phyloP scores from a whole-genome alignment of 2,329 filamentous ascomycete genomes.

The Diaporthe citrichinensis region DNA sequence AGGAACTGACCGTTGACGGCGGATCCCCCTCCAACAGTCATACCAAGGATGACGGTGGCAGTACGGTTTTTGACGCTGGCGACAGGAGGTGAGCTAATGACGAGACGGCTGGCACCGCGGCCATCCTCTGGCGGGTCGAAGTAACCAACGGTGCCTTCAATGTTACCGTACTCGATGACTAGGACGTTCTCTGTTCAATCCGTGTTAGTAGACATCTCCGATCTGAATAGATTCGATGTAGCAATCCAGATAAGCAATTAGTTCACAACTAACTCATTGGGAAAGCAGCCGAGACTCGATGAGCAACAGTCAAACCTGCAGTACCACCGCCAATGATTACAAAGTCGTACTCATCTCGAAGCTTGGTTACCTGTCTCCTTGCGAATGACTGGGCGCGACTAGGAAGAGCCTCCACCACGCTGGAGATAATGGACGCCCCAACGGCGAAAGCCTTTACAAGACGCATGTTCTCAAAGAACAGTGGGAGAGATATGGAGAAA shows the following conservation, averaged over 20 bases:
- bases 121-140: slow-evolving; percentile 24
- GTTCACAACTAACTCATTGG: not conserved
- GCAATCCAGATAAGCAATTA: not conserved
- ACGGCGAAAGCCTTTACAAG: not conserved
- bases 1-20: slow-evolving; percentile 17
- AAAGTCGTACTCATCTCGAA: slow-evolving; percentile 56
- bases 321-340: slow-evolving; percentile 65
- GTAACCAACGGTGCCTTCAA: slow-evolving; percentile 7
- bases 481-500: not conserved
- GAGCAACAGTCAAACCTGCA: slow-evolving; percentile 62
- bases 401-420: not conserved
- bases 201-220: not conserved
- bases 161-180: slow-evolving; percentile 51
- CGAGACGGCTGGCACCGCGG: slow-evolving; percentile 3
- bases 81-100: slow-evolving; percentile 9
- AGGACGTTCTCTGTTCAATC: slow-evolving; percentile 50
- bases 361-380: slow-evolving; percentile 5
- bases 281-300: slow-evolving; percentile 52
- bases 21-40: slow-evolving; percentile 21
- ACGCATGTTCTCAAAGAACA: not conserved
- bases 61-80: slow-evolving; percentile 8
- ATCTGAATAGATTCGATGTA: not conserved
- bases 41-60: not conserved
- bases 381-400: not conserved
- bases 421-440: not conserved